Evolutionary conservation across 495 filamentous ascomycete species (phyloP).

Genomic region (Daldinia loculata): DNA sequence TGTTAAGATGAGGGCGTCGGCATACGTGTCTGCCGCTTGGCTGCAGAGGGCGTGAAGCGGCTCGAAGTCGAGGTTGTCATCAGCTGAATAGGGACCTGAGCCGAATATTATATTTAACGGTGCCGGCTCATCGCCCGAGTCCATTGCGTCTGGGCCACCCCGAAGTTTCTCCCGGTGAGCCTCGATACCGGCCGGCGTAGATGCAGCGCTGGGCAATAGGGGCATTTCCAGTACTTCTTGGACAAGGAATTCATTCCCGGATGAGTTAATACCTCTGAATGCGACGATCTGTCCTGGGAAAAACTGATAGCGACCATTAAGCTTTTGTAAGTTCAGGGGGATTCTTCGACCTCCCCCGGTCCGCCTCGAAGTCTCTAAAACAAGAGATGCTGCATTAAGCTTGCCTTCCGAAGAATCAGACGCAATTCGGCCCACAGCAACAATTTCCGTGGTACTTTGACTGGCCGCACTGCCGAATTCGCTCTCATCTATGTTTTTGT

Average conservation of each 20-base stretch:
- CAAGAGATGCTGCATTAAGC: conserved; percentile 80
- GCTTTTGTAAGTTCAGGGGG: conserved; percentile 75
- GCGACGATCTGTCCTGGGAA: conserved; percentile 96
- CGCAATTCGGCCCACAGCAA: conserved; percentile 89
- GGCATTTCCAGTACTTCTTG: conserved; percentile 79
- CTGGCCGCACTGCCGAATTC: conserved; percentile 86
- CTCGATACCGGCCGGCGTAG: conserved; percentile 66
- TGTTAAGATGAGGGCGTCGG: conserved; percentile 81
- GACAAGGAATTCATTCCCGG: conserved; percentile 83
- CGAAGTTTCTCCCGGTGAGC: conserved; percentile 69
- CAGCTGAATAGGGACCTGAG: conserved; percentile 89
- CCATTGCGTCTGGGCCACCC: conserved; percentile 67
- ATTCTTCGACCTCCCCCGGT: conserved; percentile 83
- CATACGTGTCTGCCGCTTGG: conserved; percentile 74
- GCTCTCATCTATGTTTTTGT: conserved; percentile 79
- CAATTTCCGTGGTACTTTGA: conserved; percentile 83
- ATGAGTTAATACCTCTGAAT: conserved; percentile 83
- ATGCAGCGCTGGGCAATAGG: conserved; percentile 72
- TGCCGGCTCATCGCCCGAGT: conserved; percentile 59
- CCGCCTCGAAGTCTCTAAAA: conserved; percentile 88
- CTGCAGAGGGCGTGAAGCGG: conserved; percentile 81
- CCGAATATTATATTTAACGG: conserved; percentile 80
- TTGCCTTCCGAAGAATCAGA: conserved; percentile 85
- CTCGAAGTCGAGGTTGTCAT: conserved; percentile 89
- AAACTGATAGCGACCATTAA: conserved; percentile 75